Percentiles rank a stretch among this genome's conserved stretches.
Evolutionary conservation across 257 asterid species (phyloP).

Genomic region (Solanum rostratum): DNA sequence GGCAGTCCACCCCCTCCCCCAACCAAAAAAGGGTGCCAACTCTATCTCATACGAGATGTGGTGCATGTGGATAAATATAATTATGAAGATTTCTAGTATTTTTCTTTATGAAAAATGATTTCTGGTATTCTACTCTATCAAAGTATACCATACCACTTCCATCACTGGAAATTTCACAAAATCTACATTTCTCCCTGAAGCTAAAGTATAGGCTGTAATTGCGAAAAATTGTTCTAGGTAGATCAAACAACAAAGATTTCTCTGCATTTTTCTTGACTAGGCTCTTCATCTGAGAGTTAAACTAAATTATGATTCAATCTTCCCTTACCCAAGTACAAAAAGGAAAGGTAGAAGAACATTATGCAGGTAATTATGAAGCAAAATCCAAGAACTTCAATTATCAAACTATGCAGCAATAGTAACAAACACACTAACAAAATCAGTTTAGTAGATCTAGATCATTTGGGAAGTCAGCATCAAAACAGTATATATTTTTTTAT

Average conservation of each 20-base stretch:
- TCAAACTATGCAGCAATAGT: neutral
- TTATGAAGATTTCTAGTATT: neutral
- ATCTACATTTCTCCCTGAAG: neutral
- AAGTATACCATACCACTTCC: neutral
- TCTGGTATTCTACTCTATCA: neutral
- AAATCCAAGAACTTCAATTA: neutral
- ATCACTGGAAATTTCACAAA: neutral
- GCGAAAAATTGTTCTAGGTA: neutral
- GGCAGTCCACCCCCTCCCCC: neutral
- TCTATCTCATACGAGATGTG: neutral
- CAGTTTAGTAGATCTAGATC: neutral
- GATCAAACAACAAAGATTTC: neutral
- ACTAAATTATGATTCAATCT: neutral
- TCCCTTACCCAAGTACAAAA: neutral
- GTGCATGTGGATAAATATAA: neutral
- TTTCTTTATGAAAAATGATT: neutral
- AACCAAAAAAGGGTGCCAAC: neutral
- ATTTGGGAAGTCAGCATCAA: neutral
- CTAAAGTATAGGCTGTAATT: neutral
- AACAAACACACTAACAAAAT: neutral
- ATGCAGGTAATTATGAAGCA: neutral
- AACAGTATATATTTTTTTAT: neutral
- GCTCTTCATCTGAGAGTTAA: neutral
- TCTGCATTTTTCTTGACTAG: neutral
- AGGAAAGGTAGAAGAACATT: neutral